A percentile compares a stretch with the other conserved stretches of the same genome.
Conservation (phyloP, 768 basidiomycete genomes). For the Lactifluus piperatus region DNA sequence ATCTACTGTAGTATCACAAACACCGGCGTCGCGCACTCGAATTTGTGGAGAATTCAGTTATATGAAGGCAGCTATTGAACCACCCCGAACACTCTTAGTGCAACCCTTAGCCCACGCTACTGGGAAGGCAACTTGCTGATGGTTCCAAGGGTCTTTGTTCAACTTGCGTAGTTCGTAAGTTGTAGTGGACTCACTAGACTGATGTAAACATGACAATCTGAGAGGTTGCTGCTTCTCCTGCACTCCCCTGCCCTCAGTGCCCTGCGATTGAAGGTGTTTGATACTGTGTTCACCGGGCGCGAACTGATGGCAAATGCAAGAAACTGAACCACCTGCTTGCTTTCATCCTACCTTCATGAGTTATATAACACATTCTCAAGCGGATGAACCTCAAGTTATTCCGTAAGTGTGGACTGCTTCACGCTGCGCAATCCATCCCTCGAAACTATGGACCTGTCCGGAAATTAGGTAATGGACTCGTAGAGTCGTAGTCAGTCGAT, state of each 20-base stretch:
- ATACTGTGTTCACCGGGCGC: conserved; percentile 5
- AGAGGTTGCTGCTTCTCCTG: conserved; percentile 5
- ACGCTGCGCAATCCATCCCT: conserved; percentile 14
- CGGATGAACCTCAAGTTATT: conserved; percentile 8
- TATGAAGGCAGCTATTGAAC: not conserved
- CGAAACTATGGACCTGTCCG: no score
- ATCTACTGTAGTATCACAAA: conserved; percentile 6
- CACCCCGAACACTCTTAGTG: not conserved
- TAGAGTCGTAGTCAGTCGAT: no score
- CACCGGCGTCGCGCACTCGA: not conserved
- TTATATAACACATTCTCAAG: conserved; percentile 1
- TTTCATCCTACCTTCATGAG: not conserved
- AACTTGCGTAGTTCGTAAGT: conserved; percentile 14
- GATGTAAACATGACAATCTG: conserved; percentile 12
- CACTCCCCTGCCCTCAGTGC: conserved; percentile 12
- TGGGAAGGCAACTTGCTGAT: conserved; percentile 9
- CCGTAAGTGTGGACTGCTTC: conserved; percentile 4
- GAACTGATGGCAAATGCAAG: conserved; percentile 9
- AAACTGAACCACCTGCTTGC: not conserved
- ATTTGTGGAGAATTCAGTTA: not conserved
- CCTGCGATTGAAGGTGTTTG: conserved; percentile 7
- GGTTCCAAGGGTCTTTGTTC: not conserved
- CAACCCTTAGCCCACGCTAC: not conserved
- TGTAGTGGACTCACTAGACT: conserved; percentile 16
- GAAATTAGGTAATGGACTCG: not conserved